These are phyloP conservation scores for Neofusicoccum cordaticola DNA, from an alignment of 2,329 filamentous ascomycete species.

Conservation along the genomic window DNA sequence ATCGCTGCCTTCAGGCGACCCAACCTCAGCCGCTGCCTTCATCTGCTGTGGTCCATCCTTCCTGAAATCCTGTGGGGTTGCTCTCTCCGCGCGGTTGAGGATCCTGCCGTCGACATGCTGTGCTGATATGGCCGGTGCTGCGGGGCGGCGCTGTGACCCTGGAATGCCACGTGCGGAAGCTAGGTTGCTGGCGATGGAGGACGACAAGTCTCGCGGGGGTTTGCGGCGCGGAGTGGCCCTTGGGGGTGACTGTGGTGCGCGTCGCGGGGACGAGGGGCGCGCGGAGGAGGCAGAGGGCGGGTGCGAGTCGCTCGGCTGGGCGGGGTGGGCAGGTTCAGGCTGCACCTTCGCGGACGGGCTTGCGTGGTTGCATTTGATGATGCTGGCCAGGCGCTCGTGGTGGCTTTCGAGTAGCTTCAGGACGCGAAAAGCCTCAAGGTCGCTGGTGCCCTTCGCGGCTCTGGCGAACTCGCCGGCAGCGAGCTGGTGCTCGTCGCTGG, in stretches of 20 bases:
- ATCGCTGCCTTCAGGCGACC: not conserved
- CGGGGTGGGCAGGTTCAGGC: constrained; percentile 8
- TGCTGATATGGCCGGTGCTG: constrained; percentile 69
- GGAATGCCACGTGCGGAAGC: constrained; percentile 81
- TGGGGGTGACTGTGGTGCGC: constrained; percentile 26
- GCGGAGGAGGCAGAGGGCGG: constrained; percentile 2
- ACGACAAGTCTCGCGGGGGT: constrained; percentile 66
- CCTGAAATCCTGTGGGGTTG: constrained; percentile 17
- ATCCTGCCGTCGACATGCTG: constrained; percentile 71
- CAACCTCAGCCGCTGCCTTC: not conserved
- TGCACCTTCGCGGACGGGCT: constrained; percentile 24
- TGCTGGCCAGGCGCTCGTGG: constrained; percentile 76
- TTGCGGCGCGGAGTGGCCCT: constrained; percentile 40
- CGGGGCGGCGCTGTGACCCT: constrained; percentile 50
- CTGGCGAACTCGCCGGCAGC: constrained; percentile 87
- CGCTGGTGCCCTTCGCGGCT: constrained; percentile 69
- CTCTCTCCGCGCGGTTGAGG: constrained; percentile 26
- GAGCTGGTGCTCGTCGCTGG: constrained; percentile 81
- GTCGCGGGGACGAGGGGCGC: constrained; percentile 3
- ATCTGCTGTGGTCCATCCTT: constrained; percentile 5
- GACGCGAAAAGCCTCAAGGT: constrained; percentile 71
- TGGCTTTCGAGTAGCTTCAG: constrained; percentile 83
- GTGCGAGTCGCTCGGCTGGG: constrained; percentile 3
- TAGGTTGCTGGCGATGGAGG: constrained; percentile 84
- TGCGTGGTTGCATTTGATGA: constrained; percentile 66